Base-by-base conservation (phyloP, 2,329 filamentous ascomycete genomes). In the Ascochyta viciae-villosae region DNA sequence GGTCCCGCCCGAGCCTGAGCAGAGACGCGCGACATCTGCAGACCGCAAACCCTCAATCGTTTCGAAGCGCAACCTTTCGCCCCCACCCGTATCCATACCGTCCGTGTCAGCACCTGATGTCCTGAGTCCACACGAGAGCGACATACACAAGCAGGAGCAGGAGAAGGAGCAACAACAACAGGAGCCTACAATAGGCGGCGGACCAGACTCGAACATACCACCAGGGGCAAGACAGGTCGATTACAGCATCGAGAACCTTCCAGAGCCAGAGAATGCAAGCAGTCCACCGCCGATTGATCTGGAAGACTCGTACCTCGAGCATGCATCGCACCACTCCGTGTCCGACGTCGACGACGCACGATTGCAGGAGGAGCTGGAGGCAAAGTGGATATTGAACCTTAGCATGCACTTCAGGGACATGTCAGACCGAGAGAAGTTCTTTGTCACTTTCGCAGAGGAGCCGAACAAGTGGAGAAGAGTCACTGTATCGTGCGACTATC, bases 321-420 rank as follows among this genome's bases (percentile, higher is more conserved):
- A 67, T 31, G 72, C 71, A 16, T 68, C 70, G 16, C 72, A 71
- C 19, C 70, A 63, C 26, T 73, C 74, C 16, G 66, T 66, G 7
- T 71, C 72, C 2, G 72, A 70, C 27, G 64, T 77, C 12, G 78
- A 90, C 67, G 85, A 89, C 49, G 79, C 82, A 48, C 81, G 86
- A 66, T 84, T 96, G 62, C 86, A 89, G 62, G 86, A 90, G 60
- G 94, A 98, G 75, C 83, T 97, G 51, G 92, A 97, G 70, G 85
- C 83, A 58, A 88, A 85, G 69, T 99, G 95, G 95, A 98, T 99
- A 57, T 81, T 99, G 65, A 99, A 99, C 71, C 83, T 98, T 57
- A 97, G 92, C 77, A 97, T 99, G 95, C 92, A 96, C 75, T 99
- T 97, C 75, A 87, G 93, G 56, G 95, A 99, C 77, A 89, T 89